Conservation (phyloP, 108 stramenopile species). For the Nitzschia inconspicua region DNA sequence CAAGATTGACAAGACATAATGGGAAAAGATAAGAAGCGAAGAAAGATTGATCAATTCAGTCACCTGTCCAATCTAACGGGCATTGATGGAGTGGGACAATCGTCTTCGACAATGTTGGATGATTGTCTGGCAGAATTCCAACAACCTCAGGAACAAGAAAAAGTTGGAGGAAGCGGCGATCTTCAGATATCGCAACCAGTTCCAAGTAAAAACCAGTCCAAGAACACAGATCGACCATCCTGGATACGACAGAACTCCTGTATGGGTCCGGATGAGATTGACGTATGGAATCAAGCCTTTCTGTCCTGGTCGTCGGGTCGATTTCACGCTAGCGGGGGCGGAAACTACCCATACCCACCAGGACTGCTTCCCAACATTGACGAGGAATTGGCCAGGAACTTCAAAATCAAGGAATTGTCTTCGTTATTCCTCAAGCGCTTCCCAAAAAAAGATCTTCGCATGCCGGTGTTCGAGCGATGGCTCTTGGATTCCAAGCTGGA, state of each 20-base stretch:
- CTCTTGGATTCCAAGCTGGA: constrained; percentile 68
- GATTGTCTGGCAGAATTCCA: constrained; percentile 30
- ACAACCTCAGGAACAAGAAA: neutral
- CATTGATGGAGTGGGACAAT: constrained; percentile 3
- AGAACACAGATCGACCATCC: neutral
- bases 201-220: neutral
- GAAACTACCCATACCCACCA: constrained; percentile 26
- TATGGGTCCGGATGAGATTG: constrained; percentile 6
- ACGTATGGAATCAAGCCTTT: constrained; percentile 27
- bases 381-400: constrained; percentile 60
- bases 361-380: constrained; percentile 55
- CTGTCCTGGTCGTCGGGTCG: no score
- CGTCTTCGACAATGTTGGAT: constrained; percentile 8
- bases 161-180: neutral
- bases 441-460: constrained; percentile 37
- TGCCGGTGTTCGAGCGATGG: constrained; percentile 80
- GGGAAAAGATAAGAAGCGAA: constrained; percentile 9
- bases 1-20: no score
- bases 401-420: constrained; percentile 53
- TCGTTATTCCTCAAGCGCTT: constrained; percentile 42
- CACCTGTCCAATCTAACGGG: constrained; percentile 13
- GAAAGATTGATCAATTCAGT: constrained; percentile 4
- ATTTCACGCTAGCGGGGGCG: constrained; percentile 13
- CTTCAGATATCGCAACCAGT: neutral
- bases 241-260: constrained; percentile 2